phyloP scores from a whole-genome alignment of 2,329 filamentous ascomycete species.

The Dactylellina sp. region DNA sequence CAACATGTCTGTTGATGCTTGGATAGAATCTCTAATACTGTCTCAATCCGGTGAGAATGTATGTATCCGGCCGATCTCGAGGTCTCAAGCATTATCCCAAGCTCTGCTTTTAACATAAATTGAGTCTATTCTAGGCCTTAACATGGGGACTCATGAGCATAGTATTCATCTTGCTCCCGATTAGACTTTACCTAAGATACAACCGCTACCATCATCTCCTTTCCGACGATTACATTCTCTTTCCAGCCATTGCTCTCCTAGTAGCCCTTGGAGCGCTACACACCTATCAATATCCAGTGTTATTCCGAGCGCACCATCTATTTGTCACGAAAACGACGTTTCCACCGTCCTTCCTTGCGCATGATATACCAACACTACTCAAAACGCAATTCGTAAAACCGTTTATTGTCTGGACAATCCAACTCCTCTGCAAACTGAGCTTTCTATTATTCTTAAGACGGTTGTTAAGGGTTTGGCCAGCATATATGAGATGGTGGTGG shows the following conservation, averaged over 20 bases:
- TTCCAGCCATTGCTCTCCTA: slow-evolving; percentile 24
- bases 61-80: slow-evolving; percentile 6
- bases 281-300: slow-evolving; percentile 39
- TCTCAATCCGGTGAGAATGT: slow-evolving; percentile 26
- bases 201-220: slow-evolving; percentile 20
- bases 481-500: slow-evolving; percentile 45
- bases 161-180: slow-evolving; percentile 25
- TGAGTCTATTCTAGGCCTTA: too few species aligned
- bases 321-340: slow-evolving; percentile 15
- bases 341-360: slow-evolving; percentile 11
- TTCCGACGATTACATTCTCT: slow-evolving; percentile 34
- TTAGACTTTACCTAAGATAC: slow-evolving; percentile 27
- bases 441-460: slow-evolving; percentile 28
- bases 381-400: slow-evolving; percentile 34
- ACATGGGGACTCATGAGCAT: slow-evolving; percentile 41
- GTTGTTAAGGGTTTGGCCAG: slow-evolving; percentile 31
- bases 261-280: slow-evolving; percentile 21
- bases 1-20: slow-evolving; percentile 25
- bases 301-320: slow-evolving; percentile 25
- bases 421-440: slow-evolving; percentile 28
- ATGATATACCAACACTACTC: slow-evolving; percentile 28
- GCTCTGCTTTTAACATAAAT: too few species aligned
- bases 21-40: slow-evolving; percentile 35
- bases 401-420: slow-evolving; percentile 26
- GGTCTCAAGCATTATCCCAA: neutral